phyloP scores from a whole-genome alignment of 768 basidiomycete species.

The Leccinum ochraceum region DNA sequence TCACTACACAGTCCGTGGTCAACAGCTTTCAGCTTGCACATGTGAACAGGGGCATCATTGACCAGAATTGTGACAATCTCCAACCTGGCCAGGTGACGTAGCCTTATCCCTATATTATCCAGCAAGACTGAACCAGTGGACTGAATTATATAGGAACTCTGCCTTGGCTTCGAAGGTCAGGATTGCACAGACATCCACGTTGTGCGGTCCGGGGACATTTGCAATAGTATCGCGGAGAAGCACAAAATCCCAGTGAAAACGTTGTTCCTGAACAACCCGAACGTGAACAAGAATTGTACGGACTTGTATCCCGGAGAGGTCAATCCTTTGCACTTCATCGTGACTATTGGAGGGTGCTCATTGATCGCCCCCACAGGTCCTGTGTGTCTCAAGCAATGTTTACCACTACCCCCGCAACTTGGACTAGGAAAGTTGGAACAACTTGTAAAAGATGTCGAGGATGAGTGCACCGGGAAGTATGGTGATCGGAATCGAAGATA shows the following conservation, averaged over 20 bases:
- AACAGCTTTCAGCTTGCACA: slow-evolving; percentile 58
- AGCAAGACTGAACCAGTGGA: background rate
- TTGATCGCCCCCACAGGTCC: slow-evolving; percentile 18
- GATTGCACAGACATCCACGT: slow-evolving; percentile 55
- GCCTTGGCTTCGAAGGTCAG: slow-evolving; percentile 53
- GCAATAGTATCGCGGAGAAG: slow-evolving; percentile 41
- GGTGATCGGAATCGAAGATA: background rate
- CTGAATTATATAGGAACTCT: slow-evolving; percentile 38
- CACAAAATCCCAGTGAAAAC: slow-evolving; percentile 44
- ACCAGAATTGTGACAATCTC: slow-evolving; percentile 59
- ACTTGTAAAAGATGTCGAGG: background rate
- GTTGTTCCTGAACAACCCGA: slow-evolving; percentile 64
- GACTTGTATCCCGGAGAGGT: slow-evolving; percentile 67
- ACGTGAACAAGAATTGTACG: slow-evolving; percentile 50
- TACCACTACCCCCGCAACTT: slow-evolving; percentile 13
- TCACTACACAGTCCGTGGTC: background rate
- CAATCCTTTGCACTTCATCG: slow-evolving; percentile 9
- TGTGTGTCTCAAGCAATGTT: slow-evolving; percentile 33
- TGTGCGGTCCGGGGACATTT: slow-evolving; percentile 51
- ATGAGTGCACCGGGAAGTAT: background rate
- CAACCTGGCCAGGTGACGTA: slow-evolving; percentile 45
- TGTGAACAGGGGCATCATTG: slow-evolving; percentile 45
- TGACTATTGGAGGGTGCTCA: slow-evolving; percentile 1
- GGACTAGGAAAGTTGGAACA: slow-evolving; percentile 5
- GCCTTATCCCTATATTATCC: background rate